Conservation (phyloP, 1,284 basidiomycete species). For the Microbotryomycetes sp. region DNA sequence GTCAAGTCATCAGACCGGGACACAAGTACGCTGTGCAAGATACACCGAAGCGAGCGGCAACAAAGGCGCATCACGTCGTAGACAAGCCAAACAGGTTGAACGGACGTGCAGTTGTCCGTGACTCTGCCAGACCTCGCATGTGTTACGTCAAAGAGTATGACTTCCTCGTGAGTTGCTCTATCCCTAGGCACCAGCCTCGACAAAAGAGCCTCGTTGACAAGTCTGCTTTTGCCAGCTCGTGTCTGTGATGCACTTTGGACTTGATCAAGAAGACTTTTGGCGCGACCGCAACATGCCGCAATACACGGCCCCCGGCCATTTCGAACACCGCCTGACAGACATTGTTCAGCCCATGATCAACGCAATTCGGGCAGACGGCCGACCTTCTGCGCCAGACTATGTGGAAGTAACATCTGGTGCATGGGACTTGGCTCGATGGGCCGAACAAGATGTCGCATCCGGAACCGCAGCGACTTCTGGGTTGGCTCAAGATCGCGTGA, state of each 20-base stretch:
- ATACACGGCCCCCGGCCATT: slow-evolving; percentile 39
- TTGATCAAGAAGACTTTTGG: slow-evolving; percentile 41
- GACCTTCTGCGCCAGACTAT: slow-evolving; percentile 38
- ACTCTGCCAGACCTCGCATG: slow-evolving; percentile 40
- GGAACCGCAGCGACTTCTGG: slow-evolving; percentile 33
- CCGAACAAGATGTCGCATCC: slow-evolving; percentile 38
- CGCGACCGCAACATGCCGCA: slow-evolving; percentile 31
- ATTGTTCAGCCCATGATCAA: slow-evolving; percentile 38
- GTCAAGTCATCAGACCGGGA: slow-evolving; percentile 36
- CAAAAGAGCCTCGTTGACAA: no score
- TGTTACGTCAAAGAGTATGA: slow-evolving; percentile 42
- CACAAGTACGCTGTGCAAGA: slow-evolving; percentile 31
- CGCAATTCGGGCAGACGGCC: slow-evolving; percentile 30
- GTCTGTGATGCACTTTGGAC: slow-evolving; percentile 42
- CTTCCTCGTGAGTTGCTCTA: slow-evolving; percentile 33
- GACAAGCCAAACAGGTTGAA: slow-evolving; percentile 21
- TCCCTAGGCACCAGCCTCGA: no score
- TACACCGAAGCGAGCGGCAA: slow-evolving; percentile 11
- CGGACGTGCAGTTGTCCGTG: slow-evolving; percentile 18
- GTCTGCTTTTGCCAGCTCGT: slow-evolving; percentile 31
- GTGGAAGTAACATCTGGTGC: slow-evolving; percentile 40
- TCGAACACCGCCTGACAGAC: slow-evolving; percentile 41
- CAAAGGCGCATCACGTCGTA: slow-evolving; percentile 17
- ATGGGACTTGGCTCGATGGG: slow-evolving; percentile 43
- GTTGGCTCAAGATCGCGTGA: slow-evolving; percentile 38